Conservation (phyloP, 495 filamentous ascomycete genomes). For the Eremomyces bilateralis region DNA sequence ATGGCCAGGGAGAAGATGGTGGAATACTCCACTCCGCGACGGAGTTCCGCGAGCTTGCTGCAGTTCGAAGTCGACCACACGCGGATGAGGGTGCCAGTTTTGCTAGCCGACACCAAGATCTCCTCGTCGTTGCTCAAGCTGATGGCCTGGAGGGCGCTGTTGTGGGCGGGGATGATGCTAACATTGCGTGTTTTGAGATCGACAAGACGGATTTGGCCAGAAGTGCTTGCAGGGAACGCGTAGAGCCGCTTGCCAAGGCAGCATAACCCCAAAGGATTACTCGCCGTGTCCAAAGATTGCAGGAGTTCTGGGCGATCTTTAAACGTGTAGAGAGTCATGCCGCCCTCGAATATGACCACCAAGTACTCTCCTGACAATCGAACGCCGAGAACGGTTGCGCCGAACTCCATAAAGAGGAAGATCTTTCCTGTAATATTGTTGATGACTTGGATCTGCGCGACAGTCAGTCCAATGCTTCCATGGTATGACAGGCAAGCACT, state of each 20-base stretch:
- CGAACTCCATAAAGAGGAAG: slow-evolving; percentile 54
- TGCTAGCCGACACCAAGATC: slow-evolving; percentile 74
- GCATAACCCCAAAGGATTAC: slow-evolving; percentile 69
- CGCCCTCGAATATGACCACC: slow-evolving; percentile 62
- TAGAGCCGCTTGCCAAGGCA: slow-evolving; percentile 49
- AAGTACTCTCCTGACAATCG: slow-evolving; percentile 59
- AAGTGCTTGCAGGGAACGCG: slow-evolving; percentile 63
- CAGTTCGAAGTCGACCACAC: slow-evolving; percentile 60
- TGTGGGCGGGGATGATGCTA: slow-evolving; percentile 86
- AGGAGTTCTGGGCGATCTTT: slow-evolving; percentile 48
- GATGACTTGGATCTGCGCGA: too few relatives aligned
- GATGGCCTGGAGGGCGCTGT: slow-evolving; percentile 55
- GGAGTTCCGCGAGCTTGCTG: slow-evolving; percentile 58
- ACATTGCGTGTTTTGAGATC: slow-evolving; percentile 51
- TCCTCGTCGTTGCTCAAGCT: slow-evolving; percentile 61
- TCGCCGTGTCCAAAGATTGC: slow-evolving; percentile 64
- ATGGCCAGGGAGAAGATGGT: slow-evolving; percentile 72
- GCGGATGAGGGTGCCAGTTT: slow-evolving; percentile 73
- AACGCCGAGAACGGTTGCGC: slow-evolving; percentile 53
- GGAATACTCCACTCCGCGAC: slow-evolving; percentile 74
- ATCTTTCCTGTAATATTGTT: too few relatives aligned
- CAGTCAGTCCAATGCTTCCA: too few relatives aligned
- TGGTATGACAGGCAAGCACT: too few relatives aligned
- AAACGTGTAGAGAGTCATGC: slow-evolving; percentile 31
- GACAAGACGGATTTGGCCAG: slow-evolving; percentile 82